Evolutionary conservation across 441 rosid species (phyloP).

Genomic region (Euphorbia corollata): DNA sequence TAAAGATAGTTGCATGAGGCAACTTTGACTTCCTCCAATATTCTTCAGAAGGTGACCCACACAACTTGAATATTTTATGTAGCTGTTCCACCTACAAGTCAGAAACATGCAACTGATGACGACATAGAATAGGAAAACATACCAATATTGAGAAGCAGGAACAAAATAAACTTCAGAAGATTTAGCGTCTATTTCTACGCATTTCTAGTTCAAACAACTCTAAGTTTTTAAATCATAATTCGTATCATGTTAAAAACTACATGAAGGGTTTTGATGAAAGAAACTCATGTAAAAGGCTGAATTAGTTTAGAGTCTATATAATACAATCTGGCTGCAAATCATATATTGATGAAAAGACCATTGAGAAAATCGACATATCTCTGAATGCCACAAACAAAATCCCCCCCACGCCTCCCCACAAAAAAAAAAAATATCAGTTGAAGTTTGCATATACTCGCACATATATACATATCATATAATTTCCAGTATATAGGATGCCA

Average conservation of each 20-base stretch:
- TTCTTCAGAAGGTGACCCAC: constrained; percentile 93
- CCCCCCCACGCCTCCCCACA: too few species aligned
- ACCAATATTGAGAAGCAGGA: constrained; percentile 1
- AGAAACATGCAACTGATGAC: constrained; percentile 15
- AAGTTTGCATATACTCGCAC: not conserved
- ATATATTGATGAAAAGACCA: not conserved
- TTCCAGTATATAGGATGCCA: not conserved
- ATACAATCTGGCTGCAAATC: not conserved
- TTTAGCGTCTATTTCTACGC: not conserved
- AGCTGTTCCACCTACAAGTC: constrained; percentile 80
- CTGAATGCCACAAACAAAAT: not conserved
- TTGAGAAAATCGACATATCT: not conserved
- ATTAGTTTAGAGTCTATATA: not conserved
- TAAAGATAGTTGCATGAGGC: constrained; percentile 92
- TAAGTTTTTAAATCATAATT: not conserved
- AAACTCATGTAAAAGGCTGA: not conserved
- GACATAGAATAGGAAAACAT: not conserved
- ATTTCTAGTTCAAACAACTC: not conserved
- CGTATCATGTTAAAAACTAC: not conserved
- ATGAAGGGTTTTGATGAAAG: not conserved
- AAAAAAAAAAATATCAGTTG: too few species aligned
- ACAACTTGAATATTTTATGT: constrained; percentile 91
- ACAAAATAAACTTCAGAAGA: not conserved
- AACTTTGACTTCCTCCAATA: constrained; percentile 86
- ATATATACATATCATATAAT: not conserved